A percentile compares a stretch with the other conserved stretches of the same genome.
Conservation (phyloP, 495 filamentous ascomycete species). For the Pseudomonodictys pantanalensis region DNA sequence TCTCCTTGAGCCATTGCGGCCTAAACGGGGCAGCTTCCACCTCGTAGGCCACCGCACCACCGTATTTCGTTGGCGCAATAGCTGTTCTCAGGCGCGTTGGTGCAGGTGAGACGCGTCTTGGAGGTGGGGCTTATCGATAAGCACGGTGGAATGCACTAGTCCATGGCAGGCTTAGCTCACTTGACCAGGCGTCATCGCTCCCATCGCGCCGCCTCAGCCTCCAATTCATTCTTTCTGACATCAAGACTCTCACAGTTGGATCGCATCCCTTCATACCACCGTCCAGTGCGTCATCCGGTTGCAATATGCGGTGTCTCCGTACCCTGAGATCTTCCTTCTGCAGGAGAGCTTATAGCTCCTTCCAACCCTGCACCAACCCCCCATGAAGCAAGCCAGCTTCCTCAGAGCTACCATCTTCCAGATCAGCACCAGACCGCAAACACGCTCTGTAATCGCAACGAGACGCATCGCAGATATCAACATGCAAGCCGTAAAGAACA, state of each 20-base stretch:
- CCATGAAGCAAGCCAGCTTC: too few relatives aligned
- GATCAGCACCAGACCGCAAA: background rate
- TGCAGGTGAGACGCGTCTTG: too few relatives aligned
- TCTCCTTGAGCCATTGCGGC: too few relatives aligned
- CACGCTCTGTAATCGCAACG: background rate
- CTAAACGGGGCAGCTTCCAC: too few relatives aligned
- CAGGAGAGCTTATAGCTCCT: too few relatives aligned
- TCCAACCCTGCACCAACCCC: too few relatives aligned
- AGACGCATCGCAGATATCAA: constrained; percentile 7
- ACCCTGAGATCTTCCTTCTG: background rate
- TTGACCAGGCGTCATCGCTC: background rate
- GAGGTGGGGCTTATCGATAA: too few relatives aligned
- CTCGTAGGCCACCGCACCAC: too few relatives aligned
- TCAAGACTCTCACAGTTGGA: background rate
- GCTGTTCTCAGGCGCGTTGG: too few relatives aligned
- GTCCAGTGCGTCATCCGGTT: background rate
- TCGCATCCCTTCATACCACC: background rate
- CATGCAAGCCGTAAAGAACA: constrained; percentile 36
- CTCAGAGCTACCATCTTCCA: too few relatives aligned
- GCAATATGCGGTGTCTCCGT: background rate
- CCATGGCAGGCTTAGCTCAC: background rate
- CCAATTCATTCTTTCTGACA: background rate
- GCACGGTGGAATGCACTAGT: too few relatives aligned
- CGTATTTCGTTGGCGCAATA: too few relatives aligned
- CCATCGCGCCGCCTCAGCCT: background rate